Percentiles rank a stretch among this genome's conserved stretches.
Conservation (phyloP, 805 yeast genomes). For the Kurtzmaniella cleridarum region DNA sequence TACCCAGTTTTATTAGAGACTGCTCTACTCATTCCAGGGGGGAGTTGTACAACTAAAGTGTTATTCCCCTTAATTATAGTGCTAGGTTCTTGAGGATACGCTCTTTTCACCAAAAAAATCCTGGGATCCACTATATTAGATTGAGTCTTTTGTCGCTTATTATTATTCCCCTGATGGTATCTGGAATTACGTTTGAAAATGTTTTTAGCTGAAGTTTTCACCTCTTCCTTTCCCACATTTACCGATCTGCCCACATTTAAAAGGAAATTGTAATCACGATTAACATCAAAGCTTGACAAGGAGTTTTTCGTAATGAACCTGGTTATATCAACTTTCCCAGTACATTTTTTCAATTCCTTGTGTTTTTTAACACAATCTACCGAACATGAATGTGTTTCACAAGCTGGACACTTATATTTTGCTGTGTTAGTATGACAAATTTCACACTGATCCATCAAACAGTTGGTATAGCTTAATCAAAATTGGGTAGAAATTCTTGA, state of each 20-base stretch:
- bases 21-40: conserved; percentile 72
- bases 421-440: conserved; percentile 32
- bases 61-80: conserved; percentile 49
- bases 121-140: conserved; percentile 18
- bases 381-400: conserved; percentile 63
- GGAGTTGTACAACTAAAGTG: conserved; percentile 56
- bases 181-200: conserved; percentile 27
- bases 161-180: conserved; percentile 7
- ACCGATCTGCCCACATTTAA: conserved; percentile 54
- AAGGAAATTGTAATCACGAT: conserved; percentile 80
- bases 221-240: conserved; percentile 52
- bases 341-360: conserved; percentile 56
- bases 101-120: conserved; percentile 13
- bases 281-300: conserved; percentile 43
- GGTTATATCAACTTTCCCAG: conserved; percentile 61
- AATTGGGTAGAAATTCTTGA: too few species aligned
- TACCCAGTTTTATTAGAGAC: conserved; percentile 60
- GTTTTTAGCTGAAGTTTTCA: conserved; percentile 35
- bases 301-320: conserved; percentile 47
- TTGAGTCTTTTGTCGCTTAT: conserved; percentile 17
- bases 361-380: conserved; percentile 67
- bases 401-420: conserved; percentile 81
- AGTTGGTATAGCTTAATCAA: too few species aligned
- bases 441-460: conserved; percentile 15
- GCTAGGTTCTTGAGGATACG: conserved; percentile 21